Percentiles rank a stretch among this genome's conserved stretches.
These are phyloP conservation scores for Botrytis galanthina DNA, from an alignment of 2,329 filamentous ascomycete species.

Conservation along the genomic window DNA sequence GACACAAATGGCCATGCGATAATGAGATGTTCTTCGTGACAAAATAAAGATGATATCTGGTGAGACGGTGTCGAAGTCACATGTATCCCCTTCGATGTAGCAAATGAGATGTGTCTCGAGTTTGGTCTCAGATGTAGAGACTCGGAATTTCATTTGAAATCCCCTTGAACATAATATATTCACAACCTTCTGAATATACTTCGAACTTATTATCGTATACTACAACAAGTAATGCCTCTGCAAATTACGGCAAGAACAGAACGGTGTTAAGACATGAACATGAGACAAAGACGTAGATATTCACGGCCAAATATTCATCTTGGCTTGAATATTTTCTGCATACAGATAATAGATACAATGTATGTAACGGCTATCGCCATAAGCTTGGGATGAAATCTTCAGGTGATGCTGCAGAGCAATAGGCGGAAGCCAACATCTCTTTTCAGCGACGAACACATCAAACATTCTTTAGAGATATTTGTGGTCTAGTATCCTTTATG, in stretches of 20 bases:
- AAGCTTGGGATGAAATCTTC: not conserved
- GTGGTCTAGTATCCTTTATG: not conserved
- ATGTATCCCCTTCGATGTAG: not conserved
- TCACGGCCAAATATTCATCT: not conserved
- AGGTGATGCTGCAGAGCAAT: not conserved
- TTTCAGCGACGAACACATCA: not conserved
- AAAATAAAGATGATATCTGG: not conserved
- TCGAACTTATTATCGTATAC: not conserved
- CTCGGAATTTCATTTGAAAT: not conserved
- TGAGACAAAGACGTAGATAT: not conserved
- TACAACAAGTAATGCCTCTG: not conserved
- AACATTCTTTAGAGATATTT: not conserved
- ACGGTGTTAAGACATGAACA: not conserved
- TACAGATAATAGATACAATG: not conserved
- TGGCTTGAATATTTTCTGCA: not conserved
- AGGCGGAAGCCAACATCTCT: not conserved
- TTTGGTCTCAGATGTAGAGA: not conserved
- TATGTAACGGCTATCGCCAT: not conserved
- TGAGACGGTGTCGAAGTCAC: not conserved
- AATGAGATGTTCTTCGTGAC: not conserved
- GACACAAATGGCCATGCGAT: not conserved
- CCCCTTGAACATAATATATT: rapidly evolving
- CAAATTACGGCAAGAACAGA: not conserved
- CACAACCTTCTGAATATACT: not conserved
- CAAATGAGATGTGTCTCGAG: not conserved